A percentile compares a stretch with the other conserved stretches of the same genome.
phyloP scores from a whole-genome alignment of 1,284 basidiomycete species.

The Marasmius fiardii region DNA sequence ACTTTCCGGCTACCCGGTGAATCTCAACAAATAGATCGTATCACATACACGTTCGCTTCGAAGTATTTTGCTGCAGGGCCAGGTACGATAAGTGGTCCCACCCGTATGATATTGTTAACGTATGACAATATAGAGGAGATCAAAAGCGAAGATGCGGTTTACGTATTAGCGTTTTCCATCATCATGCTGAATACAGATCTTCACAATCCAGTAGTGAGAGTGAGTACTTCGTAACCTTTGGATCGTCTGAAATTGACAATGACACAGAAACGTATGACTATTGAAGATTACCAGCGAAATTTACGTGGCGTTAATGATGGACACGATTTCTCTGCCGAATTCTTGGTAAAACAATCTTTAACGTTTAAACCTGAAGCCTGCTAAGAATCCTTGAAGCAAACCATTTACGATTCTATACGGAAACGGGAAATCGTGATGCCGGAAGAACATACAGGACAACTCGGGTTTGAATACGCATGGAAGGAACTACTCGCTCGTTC shows the following conservation, averaged over 20 bases:
- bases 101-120: constrained; percentile 6
- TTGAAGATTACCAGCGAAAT: constrained; percentile 94
- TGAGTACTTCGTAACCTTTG: constrained; percentile 29
- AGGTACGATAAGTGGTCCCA: constrained; percentile 43
- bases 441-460: constrained; percentile 94
- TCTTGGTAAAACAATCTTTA: constrained; percentile 57
- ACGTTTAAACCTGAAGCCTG: constrained; percentile 11
- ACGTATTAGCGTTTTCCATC: constrained; percentile 93
- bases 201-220: constrained; percentile 94
- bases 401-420: constrained; percentile 92
- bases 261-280: constrained; percentile 87
- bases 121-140: constrained; percentile 68
- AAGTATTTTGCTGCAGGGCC: constrained; percentile 86
- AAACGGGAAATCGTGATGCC: constrained; percentile 97
- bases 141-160: constrained; percentile 89
- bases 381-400: constrained; percentile 53
- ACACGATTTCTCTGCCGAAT: constrained; percentile 81
- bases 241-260: background rate
- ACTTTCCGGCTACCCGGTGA: constrained; percentile 96
- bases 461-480: constrained; percentile 99
- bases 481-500: constrained; percentile 89
- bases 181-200: constrained; percentile 99
- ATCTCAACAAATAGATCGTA: constrained; percentile 90
- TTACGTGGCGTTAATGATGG: constrained; percentile 92
- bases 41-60: constrained; percentile 94